Percentiles rank a stretch among this genome's conserved stretches.
phyloP scores from a whole-genome alignment of 2,329 filamentous ascomycete genomes.

The Magnaporthiopsis incrustans region DNA sequence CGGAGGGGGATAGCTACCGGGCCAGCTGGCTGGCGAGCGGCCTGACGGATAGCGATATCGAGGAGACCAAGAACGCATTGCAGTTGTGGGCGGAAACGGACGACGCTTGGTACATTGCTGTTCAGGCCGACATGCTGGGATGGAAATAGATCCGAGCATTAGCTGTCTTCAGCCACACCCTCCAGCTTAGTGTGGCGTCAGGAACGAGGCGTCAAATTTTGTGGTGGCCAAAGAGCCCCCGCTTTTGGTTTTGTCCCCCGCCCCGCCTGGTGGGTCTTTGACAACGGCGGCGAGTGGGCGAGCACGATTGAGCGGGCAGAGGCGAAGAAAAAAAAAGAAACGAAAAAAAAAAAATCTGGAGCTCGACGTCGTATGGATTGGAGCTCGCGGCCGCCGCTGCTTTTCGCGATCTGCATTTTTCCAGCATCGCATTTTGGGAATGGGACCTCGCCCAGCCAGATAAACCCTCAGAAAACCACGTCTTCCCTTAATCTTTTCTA shows the following conservation, averaged over 20 bases:
- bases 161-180: neutral
- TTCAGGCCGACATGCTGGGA: slow-evolving; percentile 29
- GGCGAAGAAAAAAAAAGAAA: neutral
- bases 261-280: neutral
- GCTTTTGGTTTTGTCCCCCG: too few species aligned
- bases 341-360: slow-evolving; percentile 1
- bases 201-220: neutral
- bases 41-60: slow-evolving; percentile 26
- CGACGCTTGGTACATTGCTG: slow-evolving; percentile 27
- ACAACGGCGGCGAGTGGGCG: neutral
- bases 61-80: slow-evolving; percentile 21
- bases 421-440: neutral
- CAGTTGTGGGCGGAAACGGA: slow-evolving; percentile 25
- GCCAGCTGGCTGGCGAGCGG: slow-evolving; percentile 27
- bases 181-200: neutral
- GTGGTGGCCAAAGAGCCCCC: neutral
- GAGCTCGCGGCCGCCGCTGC: neutral
- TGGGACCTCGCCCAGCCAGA: neutral
- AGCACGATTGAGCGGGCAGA: neutral
- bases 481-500: neutral
- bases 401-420: neutral
- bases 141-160: slow-evolving; percentile 23
- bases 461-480: neutral
- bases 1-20: slow-evolving; percentile 21
- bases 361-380: neutral